Conservation (phyloP, 805 yeast species). For the Myxozyma vanderwaltii region DNA sequence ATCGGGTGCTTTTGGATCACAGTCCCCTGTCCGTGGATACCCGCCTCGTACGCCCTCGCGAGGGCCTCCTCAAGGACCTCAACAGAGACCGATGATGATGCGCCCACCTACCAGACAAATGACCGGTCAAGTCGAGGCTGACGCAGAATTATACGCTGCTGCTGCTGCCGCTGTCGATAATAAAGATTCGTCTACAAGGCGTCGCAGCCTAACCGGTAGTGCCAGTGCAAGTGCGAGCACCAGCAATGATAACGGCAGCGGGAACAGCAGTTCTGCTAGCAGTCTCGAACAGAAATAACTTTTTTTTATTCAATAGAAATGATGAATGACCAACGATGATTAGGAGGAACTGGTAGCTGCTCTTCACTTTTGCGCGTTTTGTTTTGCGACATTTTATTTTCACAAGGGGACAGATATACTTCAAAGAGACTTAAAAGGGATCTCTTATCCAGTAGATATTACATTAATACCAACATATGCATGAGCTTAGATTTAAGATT, state of each 20-base stretch:
- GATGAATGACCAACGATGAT: not conserved
- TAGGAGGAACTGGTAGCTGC: not conserved
- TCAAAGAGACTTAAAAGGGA: no score
- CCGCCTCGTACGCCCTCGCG: not conserved
- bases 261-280: slow-evolving; percentile 32
- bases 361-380: not conserved
- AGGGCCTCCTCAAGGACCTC: slow-evolving; percentile 1
- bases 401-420: no score
- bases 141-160: slow-evolving; percentile 14
- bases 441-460: no score
- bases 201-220: slow-evolving; percentile 27
- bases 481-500: not conserved
- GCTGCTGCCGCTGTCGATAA: slow-evolving; percentile 12
- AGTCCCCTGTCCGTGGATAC: not conserved
- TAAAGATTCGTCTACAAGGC: slow-evolving; percentile 6
- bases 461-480: no score
- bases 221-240: slow-evolving; percentile 33
- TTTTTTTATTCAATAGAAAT: not conserved
- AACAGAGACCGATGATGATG: slow-evolving; percentile 8
- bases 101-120: not conserved
- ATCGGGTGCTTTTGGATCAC: slow-evolving; percentile 10
- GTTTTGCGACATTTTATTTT: no score
- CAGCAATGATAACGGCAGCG: slow-evolving; percentile 27
- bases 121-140: slow-evolving; percentile 1
- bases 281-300: slow-evolving; percentile 30